Percentiles rank a stretch among this genome's conserved stretches.
Evolutionary conservation across 768 basidiomycete genomes (phyloP).

Genomic region (Auricularia heimuer): DNA sequence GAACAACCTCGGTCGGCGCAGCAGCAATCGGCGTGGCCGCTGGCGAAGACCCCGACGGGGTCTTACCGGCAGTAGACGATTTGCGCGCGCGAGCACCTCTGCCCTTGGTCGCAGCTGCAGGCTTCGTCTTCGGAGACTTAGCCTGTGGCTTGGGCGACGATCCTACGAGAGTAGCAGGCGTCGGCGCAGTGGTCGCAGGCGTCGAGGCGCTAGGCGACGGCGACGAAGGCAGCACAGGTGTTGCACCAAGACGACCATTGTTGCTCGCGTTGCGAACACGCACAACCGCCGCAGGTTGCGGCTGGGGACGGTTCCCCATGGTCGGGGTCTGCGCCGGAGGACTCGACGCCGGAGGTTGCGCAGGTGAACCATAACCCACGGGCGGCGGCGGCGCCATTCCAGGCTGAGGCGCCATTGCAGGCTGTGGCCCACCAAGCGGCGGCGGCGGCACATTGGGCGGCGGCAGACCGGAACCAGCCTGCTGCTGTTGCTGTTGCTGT

Average conservation of each 20-base stretch:
- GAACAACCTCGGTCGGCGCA: conserved; percentile 11
- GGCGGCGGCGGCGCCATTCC: not conserved
- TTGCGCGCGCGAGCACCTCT: conserved; percentile 20
- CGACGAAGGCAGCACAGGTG: not conserved
- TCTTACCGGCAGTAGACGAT: conserved; percentile 16
- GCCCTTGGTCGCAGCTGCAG: conserved; percentile 33
- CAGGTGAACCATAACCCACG: not conserved
- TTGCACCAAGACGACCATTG: too few relatives aligned
- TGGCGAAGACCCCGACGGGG: conserved; percentile 19
- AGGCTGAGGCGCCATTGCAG: not conserved
- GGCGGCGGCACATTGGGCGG: not conserved
- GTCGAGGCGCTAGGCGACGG: conserved; percentile 14
- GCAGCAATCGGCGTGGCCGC: conserved; percentile 26
- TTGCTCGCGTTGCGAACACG: not conserved
- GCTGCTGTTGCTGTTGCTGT: not conserved
- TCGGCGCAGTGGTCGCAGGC: conserved; percentile 5
- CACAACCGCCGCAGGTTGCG: not conserved
- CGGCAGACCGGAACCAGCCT: not conserved
- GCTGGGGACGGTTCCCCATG: not conserved
- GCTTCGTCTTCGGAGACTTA: conserved; percentile 60
- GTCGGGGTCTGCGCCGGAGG: not conserved
- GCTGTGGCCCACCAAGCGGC: not conserved
- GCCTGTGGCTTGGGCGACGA: conserved; percentile 48
- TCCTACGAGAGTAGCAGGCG: conserved; percentile 4
- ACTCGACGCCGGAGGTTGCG: not conserved